phyloP scores from a whole-genome alignment of 2,329 filamentous ascomycete species.

The Coniochaeta sp. region DNA sequence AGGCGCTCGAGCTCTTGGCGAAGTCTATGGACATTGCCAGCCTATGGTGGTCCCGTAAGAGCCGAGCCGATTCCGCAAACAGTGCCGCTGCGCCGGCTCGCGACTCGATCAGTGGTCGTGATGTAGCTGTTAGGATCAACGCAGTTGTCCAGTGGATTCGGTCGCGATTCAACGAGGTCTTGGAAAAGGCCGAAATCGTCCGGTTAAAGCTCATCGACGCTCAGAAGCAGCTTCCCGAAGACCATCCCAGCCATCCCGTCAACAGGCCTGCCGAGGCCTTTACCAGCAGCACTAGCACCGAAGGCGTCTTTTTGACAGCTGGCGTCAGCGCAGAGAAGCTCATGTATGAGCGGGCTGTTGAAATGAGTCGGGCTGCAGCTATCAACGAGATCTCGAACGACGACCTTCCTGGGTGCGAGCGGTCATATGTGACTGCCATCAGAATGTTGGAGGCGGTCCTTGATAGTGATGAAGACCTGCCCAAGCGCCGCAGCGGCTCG shows the following conservation, averaged over 20 bases:
- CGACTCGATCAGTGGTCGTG: slow-evolving; percentile 36
- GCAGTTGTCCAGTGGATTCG: slow-evolving; percentile 94
- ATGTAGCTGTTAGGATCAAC: slow-evolving; percentile 68
- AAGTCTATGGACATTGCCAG: slow-evolving; percentile 95
- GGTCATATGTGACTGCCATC: slow-evolving; percentile 89
- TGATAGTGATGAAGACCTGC: slow-evolving; percentile 65
- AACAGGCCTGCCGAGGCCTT: slow-evolving; percentile 59
- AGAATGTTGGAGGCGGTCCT: slow-evolving; percentile 92
- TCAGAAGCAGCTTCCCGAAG: slow-evolving; percentile 73
- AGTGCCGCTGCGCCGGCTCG: slow-evolving; percentile 30
- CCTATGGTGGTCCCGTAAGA: slow-evolving; percentile 81
- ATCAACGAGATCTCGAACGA: slow-evolving; percentile 94
- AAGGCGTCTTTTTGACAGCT: slow-evolving; percentile 76
- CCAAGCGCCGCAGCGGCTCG: slow-evolving; percentile 26
- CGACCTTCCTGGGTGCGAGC: slow-evolving; percentile 79
- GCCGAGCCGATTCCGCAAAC: slow-evolving; percentile 52
- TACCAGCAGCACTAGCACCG: slow-evolving; percentile 57
- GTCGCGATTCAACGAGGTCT: slow-evolving; percentile 87
- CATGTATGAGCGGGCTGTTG: slow-evolving; percentile 94
- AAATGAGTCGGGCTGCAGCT: slow-evolving; percentile 92
- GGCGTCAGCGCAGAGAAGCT: slow-evolving; percentile 93
- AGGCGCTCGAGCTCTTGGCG: slow-evolving; percentile 80
- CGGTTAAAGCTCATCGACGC: slow-evolving; percentile 79
- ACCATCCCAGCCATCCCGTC: slow-evolving; percentile 79
- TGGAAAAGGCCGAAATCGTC: slow-evolving; percentile 95